phyloP scores from a whole-genome alignment of 176 grass and related monocot genomes.

The Bolboschoenus planiculmis region DNA sequence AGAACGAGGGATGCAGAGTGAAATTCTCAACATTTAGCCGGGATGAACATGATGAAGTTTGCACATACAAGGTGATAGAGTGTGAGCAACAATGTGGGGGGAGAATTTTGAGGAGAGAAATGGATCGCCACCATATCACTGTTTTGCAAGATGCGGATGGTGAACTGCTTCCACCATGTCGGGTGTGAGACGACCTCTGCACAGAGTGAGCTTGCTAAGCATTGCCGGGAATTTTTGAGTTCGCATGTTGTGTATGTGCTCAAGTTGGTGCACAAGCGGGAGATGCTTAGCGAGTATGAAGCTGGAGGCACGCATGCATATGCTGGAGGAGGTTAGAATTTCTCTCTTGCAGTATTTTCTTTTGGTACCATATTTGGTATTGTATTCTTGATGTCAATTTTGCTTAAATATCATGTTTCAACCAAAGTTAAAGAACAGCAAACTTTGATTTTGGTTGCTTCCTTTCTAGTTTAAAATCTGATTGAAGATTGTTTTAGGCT shows the following conservation, averaged over 20 bases:
- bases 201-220: slow-evolving; percentile 39
- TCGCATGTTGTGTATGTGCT: slow-evolving; percentile 51
- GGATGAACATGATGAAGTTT: slow-evolving; percentile 51
- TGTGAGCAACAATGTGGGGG: slow-evolving; percentile 69
- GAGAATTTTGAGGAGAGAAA: slow-evolving; percentile 57
- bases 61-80: slow-evolving; percentile 44
- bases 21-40: slow-evolving; percentile 47
- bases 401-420: too few species aligned
- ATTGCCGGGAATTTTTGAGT: slow-evolving; percentile 50
- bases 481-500: too few species aligned
- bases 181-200: slow-evolving; percentile 58
- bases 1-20: slow-evolving; percentile 41
- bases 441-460: too few species aligned
- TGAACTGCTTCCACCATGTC: slow-evolving; percentile 63
- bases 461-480: too few species aligned
- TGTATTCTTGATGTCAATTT: too few species aligned
- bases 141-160: slow-evolving; percentile 73
- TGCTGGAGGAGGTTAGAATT: slow-evolving; percentile 64
- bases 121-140: slow-evolving; percentile 83
- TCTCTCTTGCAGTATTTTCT: too few species aligned
- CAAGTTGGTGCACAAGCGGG: slow-evolving; percentile 56
- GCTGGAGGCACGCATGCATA: slow-evolving; percentile 36
- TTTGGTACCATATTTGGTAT: too few species aligned
- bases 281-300: slow-evolving; percentile 28
- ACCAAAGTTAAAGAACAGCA: too few species aligned